phyloP scores from a whole-genome alignment of 139 green algal genomes.

The Chlorella sp. region DNA sequence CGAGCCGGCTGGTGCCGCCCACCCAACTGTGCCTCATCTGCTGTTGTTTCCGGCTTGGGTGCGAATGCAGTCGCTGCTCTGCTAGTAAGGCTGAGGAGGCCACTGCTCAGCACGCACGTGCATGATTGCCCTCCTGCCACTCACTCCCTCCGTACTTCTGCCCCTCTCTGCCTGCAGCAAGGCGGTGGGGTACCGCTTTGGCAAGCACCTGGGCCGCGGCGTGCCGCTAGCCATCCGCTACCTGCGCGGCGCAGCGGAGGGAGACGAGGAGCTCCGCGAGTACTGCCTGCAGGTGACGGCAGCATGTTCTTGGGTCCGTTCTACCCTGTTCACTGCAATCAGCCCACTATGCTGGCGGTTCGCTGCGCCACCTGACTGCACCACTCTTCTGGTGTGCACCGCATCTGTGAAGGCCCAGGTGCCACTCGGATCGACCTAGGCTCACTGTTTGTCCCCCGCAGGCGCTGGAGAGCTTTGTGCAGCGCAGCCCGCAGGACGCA shows the following conservation, averaged over 20 bases:
- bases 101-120: no score
- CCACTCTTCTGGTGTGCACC: no score
- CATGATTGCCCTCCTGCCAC: background rate
- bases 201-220: constrained; percentile 61
- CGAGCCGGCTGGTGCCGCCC: no score
- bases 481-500: constrained; percentile 64
- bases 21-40: no score
- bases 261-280: constrained; percentile 89
- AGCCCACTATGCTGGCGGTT: no score
- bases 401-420: no score
- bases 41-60: no score
- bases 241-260: constrained; percentile 62
- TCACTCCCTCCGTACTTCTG: background rate
- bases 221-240: constrained; percentile 76
- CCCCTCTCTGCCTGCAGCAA: constrained; percentile 44
- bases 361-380: no score
- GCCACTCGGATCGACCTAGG: background rate
- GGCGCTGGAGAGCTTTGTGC: constrained; percentile 88
- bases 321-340: no score
- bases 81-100: no score
- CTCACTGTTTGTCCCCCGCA: constrained; percentile 28
- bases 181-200: constrained; percentile 80
- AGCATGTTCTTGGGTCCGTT: no score
- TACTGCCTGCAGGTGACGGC: constrained; percentile 78
- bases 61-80: no score